These are phyloP conservation scores for Tolypocladium paradoxum DNA, from an alignment of 2,329 filamentous ascomycete genomes.

Conservation along the genomic window DNA sequence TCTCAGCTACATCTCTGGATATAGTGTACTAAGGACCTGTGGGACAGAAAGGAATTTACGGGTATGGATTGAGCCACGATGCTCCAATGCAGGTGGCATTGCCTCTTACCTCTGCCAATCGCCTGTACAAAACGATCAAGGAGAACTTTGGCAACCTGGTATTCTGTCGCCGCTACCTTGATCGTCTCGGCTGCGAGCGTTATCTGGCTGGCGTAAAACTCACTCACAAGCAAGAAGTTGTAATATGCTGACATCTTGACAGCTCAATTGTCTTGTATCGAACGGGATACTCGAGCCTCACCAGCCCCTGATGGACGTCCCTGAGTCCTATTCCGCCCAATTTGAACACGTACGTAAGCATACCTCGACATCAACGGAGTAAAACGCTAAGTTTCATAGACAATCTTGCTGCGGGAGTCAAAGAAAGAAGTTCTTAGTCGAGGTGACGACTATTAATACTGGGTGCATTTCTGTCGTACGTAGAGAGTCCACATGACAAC, in stretches of 20 bases:
- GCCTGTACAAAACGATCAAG: slow-evolving; percentile 45
- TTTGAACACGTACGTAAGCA: slow-evolving; percentile 40
- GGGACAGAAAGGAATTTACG: slow-evolving; percentile 36
- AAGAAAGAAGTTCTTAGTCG: slow-evolving; percentile 42
- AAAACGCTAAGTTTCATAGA: slow-evolving; percentile 20
- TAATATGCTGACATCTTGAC: slow-evolving; percentile 6
- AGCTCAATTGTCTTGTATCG: slow-evolving; percentile 47
- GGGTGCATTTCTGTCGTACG: neutral
- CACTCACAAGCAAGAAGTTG: slow-evolving; percentile 5
- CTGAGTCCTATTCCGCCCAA: slow-evolving; percentile 52
- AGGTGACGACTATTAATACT: slow-evolving; percentile 36
- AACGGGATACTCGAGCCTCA: slow-evolving; percentile 48
- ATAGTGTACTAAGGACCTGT: neutral
- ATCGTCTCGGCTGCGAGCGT: slow-evolving; percentile 48
- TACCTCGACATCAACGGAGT: neutral
- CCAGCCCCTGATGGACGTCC: slow-evolving; percentile 43
- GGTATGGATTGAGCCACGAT: slow-evolving; percentile 33
- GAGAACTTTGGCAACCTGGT: slow-evolving; percentile 52
- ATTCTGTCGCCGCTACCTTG: slow-evolving; percentile 51
- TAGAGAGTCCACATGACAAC: neutral
- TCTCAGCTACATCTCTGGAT: neutral
- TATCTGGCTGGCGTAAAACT: slow-evolving; percentile 45
- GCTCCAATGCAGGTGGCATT: slow-evolving; percentile 22
- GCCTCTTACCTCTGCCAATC: slow-evolving; percentile 41
- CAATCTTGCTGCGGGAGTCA: slow-evolving; percentile 31